Evolutionary conservation across 2,329 filamentous ascomycete genomes (phyloP), one percentile per base, ranked within the genome.

Genomic region (Fusarium cyanostomum): DNA sequence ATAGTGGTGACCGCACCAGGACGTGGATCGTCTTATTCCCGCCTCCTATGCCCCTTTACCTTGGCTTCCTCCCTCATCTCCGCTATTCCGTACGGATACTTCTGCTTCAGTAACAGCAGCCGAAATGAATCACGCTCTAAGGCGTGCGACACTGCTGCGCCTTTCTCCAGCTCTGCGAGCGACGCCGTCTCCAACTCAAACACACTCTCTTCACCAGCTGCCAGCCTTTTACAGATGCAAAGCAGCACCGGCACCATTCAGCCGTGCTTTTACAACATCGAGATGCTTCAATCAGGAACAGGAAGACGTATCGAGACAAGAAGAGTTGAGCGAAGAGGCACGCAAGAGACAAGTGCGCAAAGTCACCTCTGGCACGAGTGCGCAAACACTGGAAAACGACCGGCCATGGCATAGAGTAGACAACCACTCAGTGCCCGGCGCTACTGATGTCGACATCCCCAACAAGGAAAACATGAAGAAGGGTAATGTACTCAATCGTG

Each of bases 321-420:
- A 70, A 1, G 56, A 71, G 4, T n/a, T 63, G 41, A 64, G 56
- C 12, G 60, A 68, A n/a, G 51, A 60, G 41, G 66, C 67, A 1
- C 64, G 59, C 8, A 68, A 60, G 44, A 71, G 70, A 21, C 57
- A 64, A 8, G 39, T 63, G 46, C 60, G 59, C 7, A 65, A 61
- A 8, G 62, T 66, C 21, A 70, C 68, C 0, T 60, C 70, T 27
- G 68, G 65, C 26, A 50, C 57, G 13, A 72, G 66, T 28, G 69
- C 70, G 16, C 70, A 72, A 44, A 44, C 60, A 1, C 44, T 66
- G 13, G 70, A 69, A 37, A 71, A 72, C 6, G 70, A 72, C 38
- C 62, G 70, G 1, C 70, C 70, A 26, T 72, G 70, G 70, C 70
- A 72, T 7, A 56, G 70, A 30, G 35, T 62, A 10, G 59, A 56